Percentiles rank a stretch among this genome's conserved stretches.
Evolutionary conservation across 768 basidiomycete species (phyloP).

Genomic region (Boletus vermiculosoides): DNA sequence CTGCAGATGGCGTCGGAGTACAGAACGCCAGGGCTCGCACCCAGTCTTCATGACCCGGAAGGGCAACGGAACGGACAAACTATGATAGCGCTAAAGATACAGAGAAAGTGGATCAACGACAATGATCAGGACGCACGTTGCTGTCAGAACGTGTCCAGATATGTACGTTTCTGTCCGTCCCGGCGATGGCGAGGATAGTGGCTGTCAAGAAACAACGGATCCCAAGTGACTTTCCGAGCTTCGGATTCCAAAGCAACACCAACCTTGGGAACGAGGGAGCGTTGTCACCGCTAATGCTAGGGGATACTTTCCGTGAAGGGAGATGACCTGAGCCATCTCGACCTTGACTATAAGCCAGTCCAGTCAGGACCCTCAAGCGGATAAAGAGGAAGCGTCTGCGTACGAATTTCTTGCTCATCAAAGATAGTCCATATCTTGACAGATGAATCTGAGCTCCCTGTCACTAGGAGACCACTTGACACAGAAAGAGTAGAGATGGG

Average conservation of each 20-base stretch:
- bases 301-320: slow-evolving; percentile 69
- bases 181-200: slow-evolving; percentile 73
- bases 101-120: not conserved
- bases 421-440: slow-evolving; percentile 71
- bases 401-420: slow-evolving; percentile 32
- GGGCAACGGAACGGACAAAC: slow-evolving; percentile 59
- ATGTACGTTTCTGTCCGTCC: slow-evolving; percentile 78
- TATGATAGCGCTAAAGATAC: slow-evolving; percentile 20
- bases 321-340: slow-evolving; percentile 55
- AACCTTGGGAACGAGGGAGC: slow-evolving; percentile 72
- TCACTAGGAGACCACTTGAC: slow-evolving; percentile 51
- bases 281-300: slow-evolving; percentile 60
- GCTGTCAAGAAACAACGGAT: slow-evolving; percentile 34
- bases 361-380: slow-evolving; percentile 5
- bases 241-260: slow-evolving; percentile 13
- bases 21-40: slow-evolving; percentile 77
- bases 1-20: slow-evolving; percentile 26
- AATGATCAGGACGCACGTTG: slow-evolving; percentile 38
- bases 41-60: slow-evolving; percentile 96
- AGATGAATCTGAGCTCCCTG: slow-evolving; percentile 79
- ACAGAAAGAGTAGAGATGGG: slow-evolving; percentile 69
- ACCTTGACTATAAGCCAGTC: slow-evolving; percentile 33
- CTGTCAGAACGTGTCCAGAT: slow-evolving; percentile 71
- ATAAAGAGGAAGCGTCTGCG: not conserved
- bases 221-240: not conserved